These are phyloP conservation scores for Saccharomycopsis phalli DNA, from an alignment of 1,139 yeast genomes.

Conservation along the genomic window DNA sequence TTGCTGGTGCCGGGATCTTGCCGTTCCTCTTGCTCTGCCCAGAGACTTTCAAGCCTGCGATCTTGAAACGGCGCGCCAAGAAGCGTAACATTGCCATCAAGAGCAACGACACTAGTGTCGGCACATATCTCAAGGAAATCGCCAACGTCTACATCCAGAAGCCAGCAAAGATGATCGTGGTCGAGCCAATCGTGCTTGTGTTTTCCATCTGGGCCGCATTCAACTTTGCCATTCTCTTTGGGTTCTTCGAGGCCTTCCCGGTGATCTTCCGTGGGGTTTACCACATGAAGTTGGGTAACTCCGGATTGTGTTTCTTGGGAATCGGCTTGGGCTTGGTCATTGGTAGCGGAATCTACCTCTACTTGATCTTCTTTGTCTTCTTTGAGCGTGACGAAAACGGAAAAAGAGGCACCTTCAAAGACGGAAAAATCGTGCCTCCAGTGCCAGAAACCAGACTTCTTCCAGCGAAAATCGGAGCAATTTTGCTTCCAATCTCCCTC, in stretches of 20 bases:
- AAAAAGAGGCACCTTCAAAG: constrained; percentile 43
- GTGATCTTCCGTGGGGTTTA: constrained; percentile 59
- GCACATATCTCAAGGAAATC: constrained; percentile 31
- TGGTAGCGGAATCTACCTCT: constrained; percentile 45
- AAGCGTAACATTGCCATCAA: constrained; percentile 46
- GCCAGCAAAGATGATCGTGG: constrained; percentile 55
- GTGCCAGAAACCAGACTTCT: constrained; percentile 37
- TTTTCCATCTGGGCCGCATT: constrained; percentile 63
- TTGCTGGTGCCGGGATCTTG: constrained; percentile 60
- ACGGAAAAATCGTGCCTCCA: constrained; percentile 42
- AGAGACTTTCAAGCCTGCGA: constrained; percentile 60
- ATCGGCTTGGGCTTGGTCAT: constrained; percentile 55
- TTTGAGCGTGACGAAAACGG: constrained; percentile 59
- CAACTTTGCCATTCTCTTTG: constrained; percentile 66
- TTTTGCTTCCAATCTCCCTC: constrained; percentile 56
- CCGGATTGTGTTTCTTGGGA: constrained; percentile 62
- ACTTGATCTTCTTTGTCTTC: constrained; percentile 38
- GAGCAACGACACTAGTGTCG: constrained; percentile 25
- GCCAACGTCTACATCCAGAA: constrained; percentile 42
- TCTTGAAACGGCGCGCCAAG: constrained; percentile 48
- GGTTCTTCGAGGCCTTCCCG: constrained; percentile 73
- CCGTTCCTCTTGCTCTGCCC: constrained; percentile 52
- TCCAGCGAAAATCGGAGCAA: constrained; percentile 49
- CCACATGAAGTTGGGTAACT: constrained; percentile 45
- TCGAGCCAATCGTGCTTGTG: constrained; percentile 62